Evolutionary conservation across 495 filamentous ascomycete species (phyloP).

Genomic region (Rostrohypoxylon terebratum): DNA sequence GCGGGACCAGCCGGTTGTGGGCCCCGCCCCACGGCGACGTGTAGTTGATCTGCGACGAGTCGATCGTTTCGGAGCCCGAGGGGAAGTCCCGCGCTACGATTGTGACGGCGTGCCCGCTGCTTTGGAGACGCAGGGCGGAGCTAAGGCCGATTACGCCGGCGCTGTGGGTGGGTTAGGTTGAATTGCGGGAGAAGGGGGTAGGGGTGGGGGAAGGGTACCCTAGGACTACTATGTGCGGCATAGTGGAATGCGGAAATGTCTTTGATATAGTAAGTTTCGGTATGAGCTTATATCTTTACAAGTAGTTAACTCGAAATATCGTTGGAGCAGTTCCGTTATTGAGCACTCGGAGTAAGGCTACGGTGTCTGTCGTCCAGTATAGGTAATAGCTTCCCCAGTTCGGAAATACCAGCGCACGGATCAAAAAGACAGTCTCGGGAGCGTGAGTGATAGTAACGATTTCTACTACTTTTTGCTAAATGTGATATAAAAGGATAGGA

Average conservation of each 20-base stretch:
- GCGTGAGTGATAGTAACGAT: neutral
- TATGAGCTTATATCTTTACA: neutral
- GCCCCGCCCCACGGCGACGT: constrained; percentile 75
- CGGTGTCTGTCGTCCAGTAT: neutral
- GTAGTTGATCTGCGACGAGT: constrained; percentile 66
- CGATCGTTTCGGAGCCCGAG: constrained; percentile 56
- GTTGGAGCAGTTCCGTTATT: neutral
- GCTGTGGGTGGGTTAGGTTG: constrained; percentile 52
- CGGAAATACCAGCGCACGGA: neutral
- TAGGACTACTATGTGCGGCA: constrained; percentile 57
- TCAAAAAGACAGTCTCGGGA: neutral
- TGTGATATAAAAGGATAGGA: neutral
- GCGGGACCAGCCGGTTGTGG: constrained; percentile 68
- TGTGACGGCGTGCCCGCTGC: constrained; percentile 59
- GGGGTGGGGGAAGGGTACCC: constrained; percentile 49
- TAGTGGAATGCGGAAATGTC: neutral
- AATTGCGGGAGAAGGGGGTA: neutral
- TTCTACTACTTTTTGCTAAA: neutral
- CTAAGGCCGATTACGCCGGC: constrained; percentile 71
- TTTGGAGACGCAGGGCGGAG: constrained; percentile 63
- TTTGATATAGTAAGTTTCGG: neutral
- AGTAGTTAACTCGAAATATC: neutral
- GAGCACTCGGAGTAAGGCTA: neutral
- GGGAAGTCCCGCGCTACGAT: constrained; percentile 70
- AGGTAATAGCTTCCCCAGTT: neutral